Conservation (phyloP, 345 rosid genomes). For the Citrus hindsii region DNA sequence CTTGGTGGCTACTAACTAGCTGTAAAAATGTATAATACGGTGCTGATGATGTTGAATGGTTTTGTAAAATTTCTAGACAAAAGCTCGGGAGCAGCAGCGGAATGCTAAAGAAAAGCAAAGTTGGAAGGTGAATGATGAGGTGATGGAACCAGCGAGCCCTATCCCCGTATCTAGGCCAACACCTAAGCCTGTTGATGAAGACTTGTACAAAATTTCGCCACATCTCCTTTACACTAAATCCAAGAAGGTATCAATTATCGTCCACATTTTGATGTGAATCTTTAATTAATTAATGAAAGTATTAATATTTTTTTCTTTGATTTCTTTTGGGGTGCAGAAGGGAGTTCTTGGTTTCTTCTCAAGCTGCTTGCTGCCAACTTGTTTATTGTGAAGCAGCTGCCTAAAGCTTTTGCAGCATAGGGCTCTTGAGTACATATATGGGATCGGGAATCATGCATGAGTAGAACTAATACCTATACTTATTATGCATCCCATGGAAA, state of each 20-base stretch:
- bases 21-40: not conserved
- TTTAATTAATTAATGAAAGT: not conserved
- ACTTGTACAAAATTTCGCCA: conserved; percentile 83
- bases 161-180: conserved; percentile 25
- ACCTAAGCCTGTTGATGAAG: conserved; percentile 88
- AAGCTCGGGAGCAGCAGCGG: conserved; percentile 21
- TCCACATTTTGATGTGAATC: not conserved
- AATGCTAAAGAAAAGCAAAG: conserved; percentile 31
- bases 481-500: not conserved
- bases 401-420: not conserved
- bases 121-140: conserved; percentile 22
- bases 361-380: conserved; percentile 72
- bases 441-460: not conserved
- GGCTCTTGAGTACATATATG: not conserved
- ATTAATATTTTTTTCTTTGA: not conserved
- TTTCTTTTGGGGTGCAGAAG: conserved; percentile 43
- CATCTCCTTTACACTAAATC: conserved; percentile 57
- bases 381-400: conserved; percentile 33
- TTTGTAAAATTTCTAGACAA: conserved; percentile 28
- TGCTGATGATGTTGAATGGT: not conserved
- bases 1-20: not conserved
- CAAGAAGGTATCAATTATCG: conserved; percentile 39
- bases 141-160: conserved; percentile 29
- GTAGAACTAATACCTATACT: not conserved
- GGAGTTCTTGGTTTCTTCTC: conserved; percentile 69